Evolutionary conservation across 1,284 basidiomycete species (phyloP).

Genomic region (Sanghuangporus sanghuang): DNA sequence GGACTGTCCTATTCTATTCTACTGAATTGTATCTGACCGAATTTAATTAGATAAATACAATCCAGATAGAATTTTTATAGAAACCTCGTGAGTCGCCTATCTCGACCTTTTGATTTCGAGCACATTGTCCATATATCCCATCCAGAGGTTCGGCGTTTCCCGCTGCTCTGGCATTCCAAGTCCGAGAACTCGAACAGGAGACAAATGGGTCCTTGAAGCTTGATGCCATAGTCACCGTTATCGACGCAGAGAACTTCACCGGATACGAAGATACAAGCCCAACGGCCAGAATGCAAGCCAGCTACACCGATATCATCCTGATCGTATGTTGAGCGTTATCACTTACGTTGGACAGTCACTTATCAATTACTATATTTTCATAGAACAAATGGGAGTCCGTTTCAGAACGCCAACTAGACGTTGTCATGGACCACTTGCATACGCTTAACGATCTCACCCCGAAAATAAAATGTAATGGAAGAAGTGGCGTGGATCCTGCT

Average conservation of each 20-base stretch:
- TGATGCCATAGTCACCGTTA: slow-evolving; percentile 84
- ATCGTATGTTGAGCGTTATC: slow-evolving; percentile 46
- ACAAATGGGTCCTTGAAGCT: slow-evolving; percentile 73
- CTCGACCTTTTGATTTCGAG: neutral
- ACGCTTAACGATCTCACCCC: slow-evolving; percentile 87
- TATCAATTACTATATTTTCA: neutral
- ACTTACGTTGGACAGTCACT: slow-evolving; percentile 11
- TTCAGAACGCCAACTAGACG: slow-evolving; percentile 70
- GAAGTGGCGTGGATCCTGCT: slow-evolving; percentile 62
- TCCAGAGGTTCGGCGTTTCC: slow-evolving; percentile 81
- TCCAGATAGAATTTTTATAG: slow-evolving; percentile 88
- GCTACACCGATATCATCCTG: slow-evolving; percentile 85
- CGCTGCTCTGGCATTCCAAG: slow-evolving; percentile 87
- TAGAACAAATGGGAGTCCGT: slow-evolving; percentile 88
- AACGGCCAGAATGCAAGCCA: slow-evolving; percentile 89
- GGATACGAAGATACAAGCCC: slow-evolving; percentile 89
- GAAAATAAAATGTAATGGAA: slow-evolving; percentile 67
- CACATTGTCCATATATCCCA: slow-evolving; percentile 5
- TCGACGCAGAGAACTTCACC: slow-evolving; percentile 85
- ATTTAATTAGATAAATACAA: slow-evolving; percentile 64
- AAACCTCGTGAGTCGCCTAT: slow-evolving; percentile 70
- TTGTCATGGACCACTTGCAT: slow-evolving; percentile 80
- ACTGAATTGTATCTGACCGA: neutral
- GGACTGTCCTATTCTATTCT: neutral
- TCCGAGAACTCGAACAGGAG: slow-evolving; percentile 78